Percentiles rank a stretch among this genome's conserved stretches.
Conservation (phyloP, 768 basidiomycete genomes). For the Phaffia australis region DNA sequence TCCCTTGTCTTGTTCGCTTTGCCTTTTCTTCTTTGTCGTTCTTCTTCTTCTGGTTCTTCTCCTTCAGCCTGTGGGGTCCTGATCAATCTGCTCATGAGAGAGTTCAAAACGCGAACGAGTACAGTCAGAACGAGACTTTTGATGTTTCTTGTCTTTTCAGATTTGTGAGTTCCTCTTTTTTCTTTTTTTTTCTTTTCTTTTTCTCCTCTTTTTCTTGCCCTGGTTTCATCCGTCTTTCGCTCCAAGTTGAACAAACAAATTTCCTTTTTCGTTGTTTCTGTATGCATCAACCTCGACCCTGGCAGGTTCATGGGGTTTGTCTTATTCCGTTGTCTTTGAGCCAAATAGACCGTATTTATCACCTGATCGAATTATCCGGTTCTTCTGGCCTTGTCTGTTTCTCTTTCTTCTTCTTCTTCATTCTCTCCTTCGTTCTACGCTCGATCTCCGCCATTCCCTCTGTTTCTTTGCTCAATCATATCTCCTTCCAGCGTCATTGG, state of each 20-base stretch:
- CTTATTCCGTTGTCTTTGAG: background rate
- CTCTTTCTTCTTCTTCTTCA: background rate
- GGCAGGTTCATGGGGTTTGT: constrained; percentile 20
- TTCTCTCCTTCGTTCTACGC: background rate
- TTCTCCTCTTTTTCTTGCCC: constrained; percentile 4
- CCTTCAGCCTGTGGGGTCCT: constrained; percentile 12
- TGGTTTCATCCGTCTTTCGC: background rate
- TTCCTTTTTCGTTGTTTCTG: background rate
- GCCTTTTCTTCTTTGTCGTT: background rate
- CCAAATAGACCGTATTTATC: background rate
- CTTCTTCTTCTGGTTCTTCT: background rate
- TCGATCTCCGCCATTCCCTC: too few relatives aligned
- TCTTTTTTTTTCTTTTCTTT: background rate
- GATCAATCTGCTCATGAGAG: background rate
- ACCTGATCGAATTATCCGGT: background rate
- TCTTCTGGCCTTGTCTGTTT: background rate
- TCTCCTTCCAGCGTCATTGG: constrained; percentile 10
- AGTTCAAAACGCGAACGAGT: constrained; percentile 5
- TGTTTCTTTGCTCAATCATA: too few relatives aligned
- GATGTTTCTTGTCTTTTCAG: constrained; percentile 7
- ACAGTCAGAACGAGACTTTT: constrained; percentile 17
- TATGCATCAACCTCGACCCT: too few relatives aligned
- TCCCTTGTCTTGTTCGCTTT: background rate
- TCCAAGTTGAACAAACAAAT: background rate
- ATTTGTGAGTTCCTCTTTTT: constrained; percentile 11